Conservation (phyloP, 2,329 filamentous ascomycete genomes). For the Myriangium duriaei region DNA sequence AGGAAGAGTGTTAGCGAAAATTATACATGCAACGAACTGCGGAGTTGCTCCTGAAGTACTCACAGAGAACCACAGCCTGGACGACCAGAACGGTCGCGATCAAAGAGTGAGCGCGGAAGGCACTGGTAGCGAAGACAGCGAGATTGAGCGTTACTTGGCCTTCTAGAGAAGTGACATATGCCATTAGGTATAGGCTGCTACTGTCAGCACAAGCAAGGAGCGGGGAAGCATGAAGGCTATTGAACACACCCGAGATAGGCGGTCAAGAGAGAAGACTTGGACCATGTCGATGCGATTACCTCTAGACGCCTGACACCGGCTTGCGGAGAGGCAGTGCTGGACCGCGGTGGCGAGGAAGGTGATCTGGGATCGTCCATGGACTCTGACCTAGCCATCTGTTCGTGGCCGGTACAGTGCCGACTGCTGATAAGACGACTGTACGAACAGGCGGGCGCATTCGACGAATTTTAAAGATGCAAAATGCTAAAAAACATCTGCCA, state of each 20-base stretch:
- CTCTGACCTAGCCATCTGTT: too few relatives aligned
- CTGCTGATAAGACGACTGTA: too few relatives aligned
- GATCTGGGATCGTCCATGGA: too few relatives aligned
- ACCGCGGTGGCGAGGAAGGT: background rate
- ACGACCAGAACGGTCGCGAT: conserved; percentile 54
- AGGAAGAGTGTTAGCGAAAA: too few relatives aligned
- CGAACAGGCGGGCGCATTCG: too few relatives aligned
- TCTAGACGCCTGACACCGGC: conserved; percentile 38
- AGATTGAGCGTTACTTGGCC: conserved; percentile 50
- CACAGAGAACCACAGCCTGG: conserved; percentile 51
- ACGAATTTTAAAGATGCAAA: too few relatives aligned
- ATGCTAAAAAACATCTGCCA: too few relatives aligned
- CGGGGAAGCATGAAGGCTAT: background rate
- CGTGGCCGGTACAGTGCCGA: too few relatives aligned
- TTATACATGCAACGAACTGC: too few relatives aligned
- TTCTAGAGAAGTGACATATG: conserved; percentile 53
- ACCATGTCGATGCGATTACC: conserved; percentile 38
- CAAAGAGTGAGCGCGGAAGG: conserved; percentile 51
- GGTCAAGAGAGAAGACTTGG: conserved; percentile 32
- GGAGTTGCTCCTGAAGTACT: conserved; percentile 10
- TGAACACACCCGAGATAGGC: conserved; percentile 26
- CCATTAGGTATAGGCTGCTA: conserved; percentile 39
- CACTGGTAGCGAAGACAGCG: conserved; percentile 52
- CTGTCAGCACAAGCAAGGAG: background rate
- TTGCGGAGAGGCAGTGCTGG: conserved; percentile 23